These are phyloP conservation scores for Serendipita sp. DNA, from an alignment of 768 basidiomycete genomes.

Conservation along the genomic window DNA sequence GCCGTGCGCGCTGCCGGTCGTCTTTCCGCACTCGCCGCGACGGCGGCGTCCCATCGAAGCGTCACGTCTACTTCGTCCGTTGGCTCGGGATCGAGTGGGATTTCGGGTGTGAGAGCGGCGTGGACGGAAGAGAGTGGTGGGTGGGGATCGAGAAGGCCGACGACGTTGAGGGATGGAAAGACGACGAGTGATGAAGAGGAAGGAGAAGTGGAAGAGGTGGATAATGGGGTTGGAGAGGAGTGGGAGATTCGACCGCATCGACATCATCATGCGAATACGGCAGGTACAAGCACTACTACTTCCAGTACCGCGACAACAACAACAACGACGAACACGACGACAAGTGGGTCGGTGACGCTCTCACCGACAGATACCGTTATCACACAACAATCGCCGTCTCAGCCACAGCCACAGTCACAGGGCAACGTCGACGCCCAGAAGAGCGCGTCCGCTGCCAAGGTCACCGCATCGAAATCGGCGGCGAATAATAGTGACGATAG, in stretches of 20 bases:
- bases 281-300: neutral
- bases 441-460: too few species aligned
- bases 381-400: neutral
- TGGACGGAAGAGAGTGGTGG: neutral
- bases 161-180: neutral
- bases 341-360: conserved; percentile 6
- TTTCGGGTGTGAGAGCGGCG: neutral
- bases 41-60: neutral
- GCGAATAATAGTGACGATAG: too few species aligned
- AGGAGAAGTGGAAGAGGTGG: neutral
- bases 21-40: conserved; percentile 7
- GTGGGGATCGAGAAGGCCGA: neutral
- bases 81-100: neutral
- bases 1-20: conserved; percentile 27
- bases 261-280: neutral
- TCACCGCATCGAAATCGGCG: too few species aligned
- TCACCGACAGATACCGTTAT: neutral
- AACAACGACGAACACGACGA: conserved; percentile 23
- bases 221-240: neutral
- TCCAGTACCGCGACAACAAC: conserved; percentile 22
- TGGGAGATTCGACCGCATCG: neutral
- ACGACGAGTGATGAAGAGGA: conserved; percentile 2
- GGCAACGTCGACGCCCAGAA: too few species aligned
- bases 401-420: too few species aligned
- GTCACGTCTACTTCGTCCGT: too few species aligned